Evolutionary conservation across 2,329 filamentous ascomycete species (phyloP).

Genomic region (Neofusicoccum parvum): DNA sequence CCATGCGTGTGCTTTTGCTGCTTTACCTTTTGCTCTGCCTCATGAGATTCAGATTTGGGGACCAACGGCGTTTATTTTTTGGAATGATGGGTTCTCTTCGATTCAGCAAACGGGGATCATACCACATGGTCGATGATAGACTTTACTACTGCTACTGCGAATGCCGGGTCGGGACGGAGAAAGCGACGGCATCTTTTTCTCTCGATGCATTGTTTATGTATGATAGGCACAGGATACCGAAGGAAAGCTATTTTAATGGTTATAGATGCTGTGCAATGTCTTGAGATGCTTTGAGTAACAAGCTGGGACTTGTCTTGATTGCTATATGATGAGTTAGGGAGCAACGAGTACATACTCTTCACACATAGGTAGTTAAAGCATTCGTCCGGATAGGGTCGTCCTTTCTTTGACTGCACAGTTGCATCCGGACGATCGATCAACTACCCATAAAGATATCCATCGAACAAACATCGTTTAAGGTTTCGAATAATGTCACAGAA

Average conservation of each 20-base stretch:
- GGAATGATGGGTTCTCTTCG: neutral
- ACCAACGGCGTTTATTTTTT: neutral
- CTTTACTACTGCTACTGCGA: neutral
- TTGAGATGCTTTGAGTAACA: too few species aligned
- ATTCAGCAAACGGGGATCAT: neutral
- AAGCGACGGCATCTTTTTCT: neutral
- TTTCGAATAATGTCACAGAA: too few species aligned
- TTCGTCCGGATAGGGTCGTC: too few species aligned
- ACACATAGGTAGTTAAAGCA: too few species aligned
- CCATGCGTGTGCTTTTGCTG: neutral
- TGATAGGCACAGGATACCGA: neutral
- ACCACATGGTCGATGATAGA: neutral
- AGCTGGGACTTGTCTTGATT: too few species aligned
- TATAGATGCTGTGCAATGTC: neutral
- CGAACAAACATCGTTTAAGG: too few species aligned
- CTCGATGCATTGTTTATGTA: conserved; percentile 1
- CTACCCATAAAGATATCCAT: too few species aligned
- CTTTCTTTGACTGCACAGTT: too few species aligned
- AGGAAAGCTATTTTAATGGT: neutral
- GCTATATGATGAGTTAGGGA: too few species aligned
- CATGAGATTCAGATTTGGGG: neutral
- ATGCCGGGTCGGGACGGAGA: neutral
- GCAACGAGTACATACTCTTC: too few species aligned
- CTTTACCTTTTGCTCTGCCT: neutral
- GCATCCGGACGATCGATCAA: too few species aligned